Evolutionary conservation across 305 asterid species (phyloP).

Genomic region (Plantago rigida): DNA sequence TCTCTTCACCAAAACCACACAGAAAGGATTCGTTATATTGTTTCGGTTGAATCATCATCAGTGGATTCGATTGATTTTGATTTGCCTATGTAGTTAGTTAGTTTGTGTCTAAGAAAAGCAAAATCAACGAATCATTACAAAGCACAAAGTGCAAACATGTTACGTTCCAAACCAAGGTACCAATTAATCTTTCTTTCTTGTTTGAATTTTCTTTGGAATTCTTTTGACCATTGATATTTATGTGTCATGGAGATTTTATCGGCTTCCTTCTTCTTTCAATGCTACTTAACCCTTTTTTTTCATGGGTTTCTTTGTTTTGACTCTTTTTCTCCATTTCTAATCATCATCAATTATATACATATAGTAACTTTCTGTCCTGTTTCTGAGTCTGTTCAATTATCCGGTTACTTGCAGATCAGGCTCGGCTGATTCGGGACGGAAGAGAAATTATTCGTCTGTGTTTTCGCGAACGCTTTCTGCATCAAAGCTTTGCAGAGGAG

Average conservation of each 20-base stretch:
- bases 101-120: background rate
- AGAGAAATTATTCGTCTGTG: slow-evolving; percentile 36
- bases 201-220: slow-evolving; percentile 7
- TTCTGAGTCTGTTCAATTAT: slow-evolving; percentile 18
- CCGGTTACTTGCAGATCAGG: slow-evolving; percentile 45
- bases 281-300: slow-evolving; percentile 2
- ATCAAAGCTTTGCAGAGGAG: slow-evolving; percentile 74
- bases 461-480: slow-evolving; percentile 57
- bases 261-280: slow-evolving; percentile 27
- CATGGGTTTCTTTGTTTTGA: background rate
- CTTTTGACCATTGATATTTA: slow-evolving; percentile 22
- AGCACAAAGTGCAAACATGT: background rate
- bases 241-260: slow-evolving; percentile 38
- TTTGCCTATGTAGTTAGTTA: too few species aligned
- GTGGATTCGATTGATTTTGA: too few species aligned
- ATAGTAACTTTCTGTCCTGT: background rate
- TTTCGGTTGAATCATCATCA: too few species aligned
- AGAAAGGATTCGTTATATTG: too few species aligned
- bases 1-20: too few species aligned
- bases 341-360: too few species aligned
- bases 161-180: slow-evolving; percentile 14
- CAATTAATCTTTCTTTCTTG: background rate
- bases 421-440: slow-evolving; percentile 43
- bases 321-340: background rate
- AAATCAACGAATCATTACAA: background rate